Base-by-base conservation (phyloP, 257 asterid species). In the Nicotiana knightiana region DNA sequence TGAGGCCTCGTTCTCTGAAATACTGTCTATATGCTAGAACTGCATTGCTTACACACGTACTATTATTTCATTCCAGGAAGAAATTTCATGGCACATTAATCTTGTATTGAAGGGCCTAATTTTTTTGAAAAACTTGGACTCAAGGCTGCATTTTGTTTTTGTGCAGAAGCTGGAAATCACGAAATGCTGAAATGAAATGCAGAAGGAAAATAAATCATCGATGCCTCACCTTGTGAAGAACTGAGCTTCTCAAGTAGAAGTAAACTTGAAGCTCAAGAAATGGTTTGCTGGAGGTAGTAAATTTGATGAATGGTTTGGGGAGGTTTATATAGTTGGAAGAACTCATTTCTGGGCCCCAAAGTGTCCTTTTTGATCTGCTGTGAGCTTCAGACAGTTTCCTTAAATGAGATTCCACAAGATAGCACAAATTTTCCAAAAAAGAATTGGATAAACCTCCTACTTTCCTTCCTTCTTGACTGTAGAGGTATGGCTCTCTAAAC, bases 291-390 rank as follows among this genome's bases (percentile, higher is more conserved):
- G 37, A 79, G 81, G 65, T 85, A 85, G 82, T 86, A 94, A 82
- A 51, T 81, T 86, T 81, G 82, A 79, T 76, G 85, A 80, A 84
- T 85, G 90, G 83, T 82, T 13, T 77, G 85, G 63, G 84, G 76
- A 70, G 88, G 89, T 67, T 80, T 92, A 86, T 90, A 92, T 92
- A 92, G 85, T 84, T 78, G 80, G 33, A 54, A 84, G 54, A 16
- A 67, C 76, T 61, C 70, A 67, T 37, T 57, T n/a, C 77, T 87
- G 91, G 97, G 92, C n/a, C 81, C 92, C 86, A 39, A 37, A 48
- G 64, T 46, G 66, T 3, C 82, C 30, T 55, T 3, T 85, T n/a
- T 13, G 35, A 30, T 54, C 79, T 76, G 24, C 4, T 21, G 59
- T 70, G 54, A 70, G 55, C 46, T 32, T 53, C 28, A 58, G 80